A percentile compares a stretch with the other conserved stretches of the same genome.
Conservation (phyloP, 2,329 filamentous ascomycete species). For the Verticillium nonalfalfae region DNA sequence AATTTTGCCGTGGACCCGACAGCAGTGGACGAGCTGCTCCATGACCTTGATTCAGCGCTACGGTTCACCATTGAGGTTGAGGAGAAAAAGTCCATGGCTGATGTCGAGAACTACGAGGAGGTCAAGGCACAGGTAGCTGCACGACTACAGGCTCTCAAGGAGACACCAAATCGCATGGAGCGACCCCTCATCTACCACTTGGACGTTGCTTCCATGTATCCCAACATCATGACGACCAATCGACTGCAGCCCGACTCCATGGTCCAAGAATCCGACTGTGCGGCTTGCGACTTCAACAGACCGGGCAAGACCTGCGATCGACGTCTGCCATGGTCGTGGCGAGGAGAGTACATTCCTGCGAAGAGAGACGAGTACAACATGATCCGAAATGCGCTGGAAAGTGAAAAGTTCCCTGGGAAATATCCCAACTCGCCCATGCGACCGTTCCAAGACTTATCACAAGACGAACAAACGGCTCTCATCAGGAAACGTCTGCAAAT, state of each 20-base stretch:
- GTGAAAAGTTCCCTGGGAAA: slow-evolving; percentile 84
- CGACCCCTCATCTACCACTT: slow-evolving; percentile 92
- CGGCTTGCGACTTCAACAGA: slow-evolving; percentile 95
- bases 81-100: slow-evolving; percentile 74
- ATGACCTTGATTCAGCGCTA: slow-evolving; percentile 81
- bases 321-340: slow-evolving; percentile 93
- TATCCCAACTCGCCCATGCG: slow-evolving; percentile 62
- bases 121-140: slow-evolving; percentile 77
- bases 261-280: slow-evolving; percentile 93
- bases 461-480: slow-evolving; percentile 75
- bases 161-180: slow-evolving; percentile 79
- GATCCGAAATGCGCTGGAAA: slow-evolving; percentile 87
- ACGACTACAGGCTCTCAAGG: slow-evolving; percentile 64
- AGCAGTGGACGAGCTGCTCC: slow-evolving; percentile 83
- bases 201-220: slow-evolving; percentile 99
- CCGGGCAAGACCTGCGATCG: slow-evolving; percentile 96
- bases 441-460: slow-evolving; percentile 72
- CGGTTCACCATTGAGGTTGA: slow-evolving; percentile 82
- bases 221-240: slow-evolving; percentile 99
- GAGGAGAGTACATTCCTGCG: slow-evolving; percentile 92
- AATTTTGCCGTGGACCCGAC: slow-evolving; percentile 86
- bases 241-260: slow-evolving; percentile 97
- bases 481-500: slow-evolving; percentile 83
- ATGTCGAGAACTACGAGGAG: slow-evolving; percentile 76
- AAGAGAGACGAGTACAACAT: slow-evolving; percentile 99